Conservation (phyloP, 1,284 basidiomycete species). For the Fomitopsis palustris region DNA sequence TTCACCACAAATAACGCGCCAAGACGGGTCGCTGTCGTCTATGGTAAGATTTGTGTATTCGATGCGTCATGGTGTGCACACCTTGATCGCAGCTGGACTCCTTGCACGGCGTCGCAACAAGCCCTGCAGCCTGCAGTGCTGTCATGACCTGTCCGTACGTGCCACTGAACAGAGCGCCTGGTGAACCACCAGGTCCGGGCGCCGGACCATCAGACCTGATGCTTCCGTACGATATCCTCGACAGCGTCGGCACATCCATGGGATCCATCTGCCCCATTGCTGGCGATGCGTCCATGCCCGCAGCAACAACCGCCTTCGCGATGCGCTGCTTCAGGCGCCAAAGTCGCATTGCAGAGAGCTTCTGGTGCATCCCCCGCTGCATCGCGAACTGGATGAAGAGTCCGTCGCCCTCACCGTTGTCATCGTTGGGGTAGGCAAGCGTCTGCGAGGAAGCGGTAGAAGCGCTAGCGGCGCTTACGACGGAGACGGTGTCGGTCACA, state of each 20-base stretch:
- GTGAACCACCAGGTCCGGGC: slow-evolving; percentile 11
- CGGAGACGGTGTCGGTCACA: neutral
- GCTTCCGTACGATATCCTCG: slow-evolving; percentile 19
- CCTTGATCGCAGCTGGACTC: slow-evolving; percentile 35
- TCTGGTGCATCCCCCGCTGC: slow-evolving; percentile 17
- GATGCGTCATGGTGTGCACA: slow-evolving; percentile 20
- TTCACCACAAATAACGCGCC: slow-evolving; percentile 45
- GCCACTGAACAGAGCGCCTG: slow-evolving; percentile 38
- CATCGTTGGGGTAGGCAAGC: slow-evolving; percentile 12
- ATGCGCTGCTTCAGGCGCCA: slow-evolving; percentile 38
- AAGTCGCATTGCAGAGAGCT: slow-evolving; percentile 32
- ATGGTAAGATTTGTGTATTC: neutral
- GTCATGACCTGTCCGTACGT: slow-evolving; percentile 47
- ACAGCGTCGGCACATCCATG: slow-evolving; percentile 7
- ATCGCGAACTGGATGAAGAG: slow-evolving; percentile 38
- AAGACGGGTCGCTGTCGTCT: slow-evolving; percentile 36
- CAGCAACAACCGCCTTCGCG: slow-evolving; percentile 40
- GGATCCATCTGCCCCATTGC: slow-evolving; percentile 13
- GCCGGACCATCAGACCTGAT: slow-evolving; percentile 16
- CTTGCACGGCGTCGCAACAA: slow-evolving; percentile 36
- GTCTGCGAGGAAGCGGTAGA: slow-evolving; percentile 26
- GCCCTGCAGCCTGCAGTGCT: slow-evolving; percentile 40
- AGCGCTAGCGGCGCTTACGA: slow-evolving; percentile 15
- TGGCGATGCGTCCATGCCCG: slow-evolving; percentile 42
- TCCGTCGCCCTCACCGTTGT: slow-evolving; percentile 16